Percentiles rank a stretch among this genome's conserved stretches.
phyloP scores from a whole-genome alignment of 345 rosid genomes.

The Clarkia xantiana region DNA sequence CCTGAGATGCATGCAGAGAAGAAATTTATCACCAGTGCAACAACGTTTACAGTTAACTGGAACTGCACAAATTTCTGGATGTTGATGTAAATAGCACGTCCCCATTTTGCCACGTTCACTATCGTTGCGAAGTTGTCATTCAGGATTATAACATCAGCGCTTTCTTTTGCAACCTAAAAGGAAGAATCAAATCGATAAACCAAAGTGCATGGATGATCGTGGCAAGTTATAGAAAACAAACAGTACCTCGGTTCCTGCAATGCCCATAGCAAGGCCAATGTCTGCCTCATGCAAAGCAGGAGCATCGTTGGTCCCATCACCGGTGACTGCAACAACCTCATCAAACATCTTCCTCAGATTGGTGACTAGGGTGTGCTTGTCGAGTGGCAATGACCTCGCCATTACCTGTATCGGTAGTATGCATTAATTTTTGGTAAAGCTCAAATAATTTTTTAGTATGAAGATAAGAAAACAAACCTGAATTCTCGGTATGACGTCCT shows the following conservation, averaged over 20 bases:
- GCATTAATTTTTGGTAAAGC: background rate
- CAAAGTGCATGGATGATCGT: background rate
- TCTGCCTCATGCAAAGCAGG: slow-evolving; percentile 90
- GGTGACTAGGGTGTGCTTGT: slow-evolving; percentile 72
- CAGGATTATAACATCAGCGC: slow-evolving; percentile 85
- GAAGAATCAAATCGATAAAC: too few species aligned
- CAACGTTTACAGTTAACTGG: slow-evolving; percentile 89
- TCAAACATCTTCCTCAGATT: slow-evolving; percentile 46
- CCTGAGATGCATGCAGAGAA: slow-evolving; percentile 85
- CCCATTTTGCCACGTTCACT: slow-evolving; percentile 79
- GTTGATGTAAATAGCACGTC: slow-evolving; percentile 88
- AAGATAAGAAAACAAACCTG: slow-evolving; percentile 55
- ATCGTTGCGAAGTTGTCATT: slow-evolving; percentile 84
- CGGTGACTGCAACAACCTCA: slow-evolving; percentile 88
- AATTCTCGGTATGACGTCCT: slow-evolving; percentile 44
- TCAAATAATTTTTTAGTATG: too few species aligned
- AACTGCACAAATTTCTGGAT: slow-evolving; percentile 98
- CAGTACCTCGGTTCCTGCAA: slow-evolving; percentile 94
- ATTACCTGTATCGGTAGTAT: slow-evolving; percentile 40
- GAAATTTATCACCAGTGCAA: slow-evolving; percentile 68
- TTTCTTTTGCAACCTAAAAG: slow-evolving; percentile 87
- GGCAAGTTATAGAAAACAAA: background rate
- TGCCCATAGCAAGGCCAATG: slow-evolving; percentile 97
- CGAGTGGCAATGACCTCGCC: slow-evolving; percentile 87
- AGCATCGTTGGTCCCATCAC: slow-evolving; percentile 98